Evolutionary conservation across 768 basidiomycete species (phyloP).

Genomic region (Gloeopeniophorella convolvens): DNA sequence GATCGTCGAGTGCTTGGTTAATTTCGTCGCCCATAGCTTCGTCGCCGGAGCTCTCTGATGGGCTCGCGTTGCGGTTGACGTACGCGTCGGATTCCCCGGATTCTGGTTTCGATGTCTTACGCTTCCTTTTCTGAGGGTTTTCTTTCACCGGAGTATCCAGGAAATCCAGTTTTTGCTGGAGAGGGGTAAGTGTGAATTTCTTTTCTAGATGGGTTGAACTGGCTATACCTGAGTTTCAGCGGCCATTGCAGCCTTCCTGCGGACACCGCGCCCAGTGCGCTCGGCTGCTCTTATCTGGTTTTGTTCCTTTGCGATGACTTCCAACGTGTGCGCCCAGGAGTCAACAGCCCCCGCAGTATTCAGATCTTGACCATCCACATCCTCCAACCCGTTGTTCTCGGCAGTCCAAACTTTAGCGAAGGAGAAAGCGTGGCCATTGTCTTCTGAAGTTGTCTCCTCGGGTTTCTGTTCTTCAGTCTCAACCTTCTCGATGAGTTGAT

Average conservation of each 20-base stretch:
- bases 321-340: slow-evolving; percentile 76
- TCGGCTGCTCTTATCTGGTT: slow-evolving; percentile 44
- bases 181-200: slow-evolving; percentile 2
- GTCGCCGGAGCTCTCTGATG: slow-evolving; percentile 11
- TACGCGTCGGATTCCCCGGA: slow-evolving; percentile 40
- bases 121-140: slow-evolving; percentile 31
- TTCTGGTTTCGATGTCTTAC: slow-evolving; percentile 25
- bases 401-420: slow-evolving; percentile 93
- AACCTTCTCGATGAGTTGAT: slow-evolving; percentile 81
- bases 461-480: slow-evolving; percentile 60
- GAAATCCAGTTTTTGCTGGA: slow-evolving; percentile 26
- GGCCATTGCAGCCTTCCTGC: slow-evolving; percentile 58
- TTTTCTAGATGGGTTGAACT: background rate
- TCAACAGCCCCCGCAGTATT: slow-evolving; percentile 47
- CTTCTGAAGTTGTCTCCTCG: slow-evolving; percentile 38
- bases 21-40: background rate
- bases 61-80: slow-evolving; percentile 12
- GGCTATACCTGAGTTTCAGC: slow-evolving; percentile 36
- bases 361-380: slow-evolving; percentile 47
- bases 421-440: slow-evolving; percentile 58
- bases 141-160: slow-evolving; percentile 34
- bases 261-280: slow-evolving; percentile 64
- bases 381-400: slow-evolving; percentile 64
- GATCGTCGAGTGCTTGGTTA: background rate
- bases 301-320: slow-evolving; percentile 40